Percentiles rank a stretch among this genome's conserved stretches.
phyloP scores from a whole-genome alignment of 495 filamentous ascomycete genomes.

The Cercophora newfieldiana region DNA sequence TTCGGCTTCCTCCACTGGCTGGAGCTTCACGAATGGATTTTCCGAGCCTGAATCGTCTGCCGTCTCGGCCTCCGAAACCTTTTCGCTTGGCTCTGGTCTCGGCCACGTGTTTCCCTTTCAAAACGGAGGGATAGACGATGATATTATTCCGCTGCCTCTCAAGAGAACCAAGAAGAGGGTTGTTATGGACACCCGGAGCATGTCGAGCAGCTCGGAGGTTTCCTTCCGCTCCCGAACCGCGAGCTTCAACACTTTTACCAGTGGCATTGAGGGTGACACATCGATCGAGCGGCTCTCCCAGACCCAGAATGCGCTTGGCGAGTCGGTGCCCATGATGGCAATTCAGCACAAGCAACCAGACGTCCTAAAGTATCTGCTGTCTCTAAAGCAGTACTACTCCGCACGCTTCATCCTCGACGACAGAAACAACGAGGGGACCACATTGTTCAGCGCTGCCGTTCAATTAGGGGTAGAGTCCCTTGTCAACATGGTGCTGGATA shows the following conservation, averaged over 20 bases:
- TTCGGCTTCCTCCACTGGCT: conserved; percentile 42
- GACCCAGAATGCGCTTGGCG: conserved; percentile 76
- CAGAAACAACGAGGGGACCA: conserved; percentile 83
- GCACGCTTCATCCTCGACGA: conserved; percentile 71
- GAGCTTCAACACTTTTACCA: conserved; percentile 71
- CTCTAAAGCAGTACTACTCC: conserved; percentile 71
- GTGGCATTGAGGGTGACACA: conserved; percentile 78
- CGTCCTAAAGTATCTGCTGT: conserved; percentile 75
- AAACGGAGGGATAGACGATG: conserved; percentile 42
- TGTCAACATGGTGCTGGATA: conserved; percentile 73
- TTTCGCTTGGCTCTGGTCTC: conserved; percentile 63
- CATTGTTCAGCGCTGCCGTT: conserved; percentile 88
- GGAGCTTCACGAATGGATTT: conserved; percentile 46
- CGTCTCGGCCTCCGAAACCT: conserved; percentile 43
- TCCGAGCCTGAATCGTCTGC: conserved; percentile 47
- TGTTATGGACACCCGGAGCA: conserved; percentile 81
- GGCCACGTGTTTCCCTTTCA: conserved; percentile 91
- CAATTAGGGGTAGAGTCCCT: conserved; percentile 76
- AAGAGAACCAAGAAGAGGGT: conserved; percentile 68
- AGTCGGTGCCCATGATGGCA: conserved; percentile 96
- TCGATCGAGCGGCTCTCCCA: conserved; percentile 79
- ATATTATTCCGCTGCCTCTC: conserved; percentile 41
- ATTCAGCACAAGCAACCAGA: conserved; percentile 72
- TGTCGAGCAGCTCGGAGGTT: conserved; percentile 80
- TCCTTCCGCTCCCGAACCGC: conserved; percentile 75